Evolutionary conservation across 768 basidiomycete genomes (phyloP), one percentile per base, ranked within the genome.

Genomic region (Tricholoma matsutake): DNA sequence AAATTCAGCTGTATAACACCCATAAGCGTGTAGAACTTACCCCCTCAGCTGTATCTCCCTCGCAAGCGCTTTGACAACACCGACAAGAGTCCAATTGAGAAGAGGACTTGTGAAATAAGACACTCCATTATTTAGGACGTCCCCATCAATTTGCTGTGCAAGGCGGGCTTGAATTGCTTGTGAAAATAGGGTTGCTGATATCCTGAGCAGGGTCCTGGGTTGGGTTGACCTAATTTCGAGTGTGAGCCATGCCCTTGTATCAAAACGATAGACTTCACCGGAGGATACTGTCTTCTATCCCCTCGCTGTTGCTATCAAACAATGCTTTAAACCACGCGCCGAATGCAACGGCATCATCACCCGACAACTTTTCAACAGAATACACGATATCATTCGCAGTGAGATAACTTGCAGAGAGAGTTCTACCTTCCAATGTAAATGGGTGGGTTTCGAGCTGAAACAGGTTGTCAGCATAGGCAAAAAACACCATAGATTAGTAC

Each of bases 241-340:
- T 20, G 35, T 45, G 53, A 18, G 56, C n/a, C 31, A 51, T 47
- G 39, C 47, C 22, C 35, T 37, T 5, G 13, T 49, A 20, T 31
- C 54, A 16, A 25, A 54, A 43, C 7, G 29, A 43, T 32, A 28
- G 53, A 11, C 22, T 59, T 65, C 72, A 86, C 87, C 86, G 78
- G 25, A 89, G 75, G 58, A 91, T 89, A 13, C 82, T 86, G 66
- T 94, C 92, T 64, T 93, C 92, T 28, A 94, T 92, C 1, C 92
- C 92, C 69, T 93, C 92, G 63, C 84, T 91, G 61, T 76, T 78
- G 54, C 77, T 85, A 68, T 92, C 90, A 69, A 93, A 93, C 28
- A 94, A 76, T 0, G 89, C 87, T 67, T 91, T 92, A 65, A 81
- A 85, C 92, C 92, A 94, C 8, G 78, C 75, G 34, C 72, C 68